These are phyloP conservation scores for Colletotrichum musicola DNA, from an alignment of 2,329 filamentous ascomycete species.

Conservation along the genomic window DNA sequence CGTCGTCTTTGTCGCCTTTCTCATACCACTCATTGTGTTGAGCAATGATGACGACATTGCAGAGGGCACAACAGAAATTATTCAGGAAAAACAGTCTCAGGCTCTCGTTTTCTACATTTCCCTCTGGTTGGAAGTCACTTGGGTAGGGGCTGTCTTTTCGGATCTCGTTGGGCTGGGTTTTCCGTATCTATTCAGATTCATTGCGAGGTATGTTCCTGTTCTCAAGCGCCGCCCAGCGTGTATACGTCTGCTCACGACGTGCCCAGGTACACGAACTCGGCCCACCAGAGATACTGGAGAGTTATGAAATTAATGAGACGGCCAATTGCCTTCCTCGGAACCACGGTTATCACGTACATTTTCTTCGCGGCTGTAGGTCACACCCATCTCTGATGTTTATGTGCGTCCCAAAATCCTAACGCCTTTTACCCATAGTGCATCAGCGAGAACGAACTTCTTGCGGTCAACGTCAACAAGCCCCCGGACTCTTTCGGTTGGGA, in stretches of 20 bases:
- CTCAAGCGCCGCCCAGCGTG: neutral
- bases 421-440: conserved; percentile 35
- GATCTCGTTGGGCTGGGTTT: conserved; percentile 41
- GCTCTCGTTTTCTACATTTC: conserved; percentile 43
- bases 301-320: conserved; percentile 42
- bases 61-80: conserved; percentile 20
- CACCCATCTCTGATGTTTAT: too few relatives aligned
- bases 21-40: conserved; percentile 41
- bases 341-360: conserved; percentile 35
- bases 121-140: conserved; percentile 41
- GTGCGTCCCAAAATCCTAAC: neutral
- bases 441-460: conserved; percentile 35
- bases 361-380: conserved; percentile 38
- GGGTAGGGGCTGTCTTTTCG: conserved; percentile 41
- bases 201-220: conserved; percentile 40
- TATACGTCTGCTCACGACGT: neutral
- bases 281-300: conserved; percentile 46
- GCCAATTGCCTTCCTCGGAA: conserved; percentile 43
- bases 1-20: conserved; percentile 38
- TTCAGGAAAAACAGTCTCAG: conserved; percentile 34
- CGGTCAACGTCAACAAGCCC: conserved; percentile 38
- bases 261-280: conserved; percentile 46
- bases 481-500: conserved; percentile 26
- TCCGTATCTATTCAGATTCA: conserved; percentile 44
- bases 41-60: conserved; percentile 36